Evolutionary conservation across 2,329 filamentous ascomycete species (phyloP), one percentile per base, ranked within the genome.

Genomic region (Metarhizium anisopliae): DNA sequence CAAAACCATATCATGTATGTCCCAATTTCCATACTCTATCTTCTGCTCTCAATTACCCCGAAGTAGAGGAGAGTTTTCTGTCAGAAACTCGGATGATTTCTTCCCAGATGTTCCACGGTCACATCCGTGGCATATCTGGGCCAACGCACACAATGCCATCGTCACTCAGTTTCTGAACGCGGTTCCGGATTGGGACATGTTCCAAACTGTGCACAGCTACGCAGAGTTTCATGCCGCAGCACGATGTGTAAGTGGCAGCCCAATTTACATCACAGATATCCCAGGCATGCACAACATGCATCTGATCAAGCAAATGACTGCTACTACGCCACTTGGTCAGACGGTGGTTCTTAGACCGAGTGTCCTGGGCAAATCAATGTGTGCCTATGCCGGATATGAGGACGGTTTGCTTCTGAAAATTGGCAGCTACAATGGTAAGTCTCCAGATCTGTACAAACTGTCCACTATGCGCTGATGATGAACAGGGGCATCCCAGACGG

Each of bases 51-150:
- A 95, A 62, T 75, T 96, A 29, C 88, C 88, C 1, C 82, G 77
- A n/a, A 89, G 87, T 66, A 84, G 84, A 52, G 89, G 89, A 0
- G 77, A 83, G 0, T 78, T 95, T 29, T 76, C 92, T 0, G 81
- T 91, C 18, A 87, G 94, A 50, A 97, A 95, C 71, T 95, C 89
- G 0, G 92, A 86, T 60, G 89, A 97, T 71, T 99, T 92, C 77
- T 96, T 95, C 69, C 94, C 94, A 0, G 83, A 91, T 49, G 81
- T 91, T 4, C 82, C 86, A 0, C 80, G 83, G 0, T 90, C 87
- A 6, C 94, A 99, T 59, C 83, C 92, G 0, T 99, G 94, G 93
- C 94, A 99, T 69, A 81, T 97, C 40, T 99, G 95, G 77, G 84
- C 87, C 60, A 99, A 97, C 66, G 93, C 93, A 0, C 89, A 96